Evolutionary conservation across 371 early-diverging fungal genomes (phyloP).

Genomic region (Mycotypha africana): DNA sequence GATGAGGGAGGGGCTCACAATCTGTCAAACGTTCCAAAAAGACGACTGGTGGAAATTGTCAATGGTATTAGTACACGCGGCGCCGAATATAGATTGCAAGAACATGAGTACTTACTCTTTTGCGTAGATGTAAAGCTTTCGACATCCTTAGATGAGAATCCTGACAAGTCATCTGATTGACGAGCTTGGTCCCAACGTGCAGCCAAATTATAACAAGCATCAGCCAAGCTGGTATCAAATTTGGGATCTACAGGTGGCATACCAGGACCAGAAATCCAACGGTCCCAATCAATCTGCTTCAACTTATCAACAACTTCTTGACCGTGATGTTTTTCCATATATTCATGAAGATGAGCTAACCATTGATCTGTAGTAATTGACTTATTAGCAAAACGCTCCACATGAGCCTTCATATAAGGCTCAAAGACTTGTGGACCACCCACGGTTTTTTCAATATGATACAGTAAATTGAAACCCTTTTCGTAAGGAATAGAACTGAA

Average conservation of each 20-base stretch:
- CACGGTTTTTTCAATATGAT: slow-evolving; percentile 83
- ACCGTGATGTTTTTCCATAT: slow-evolving; percentile 58
- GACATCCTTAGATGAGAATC: slow-evolving; percentile 59
- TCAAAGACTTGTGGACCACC: slow-evolving; percentile 83
- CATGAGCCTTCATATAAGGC: slow-evolving; percentile 81
- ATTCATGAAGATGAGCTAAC: slow-evolving; percentile 75
- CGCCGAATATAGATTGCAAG: not conserved
- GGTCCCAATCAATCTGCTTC: slow-evolving; percentile 80
- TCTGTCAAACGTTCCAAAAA: slow-evolving; percentile 81
- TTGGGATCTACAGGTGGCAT: slow-evolving; percentile 88
- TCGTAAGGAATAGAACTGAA: slow-evolving; percentile 92
- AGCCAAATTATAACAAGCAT: slow-evolving; percentile 80
- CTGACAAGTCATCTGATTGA: slow-evolving; percentile 33
- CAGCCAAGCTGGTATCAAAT: slow-evolving; percentile 81
- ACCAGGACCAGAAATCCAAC: slow-evolving; percentile 82
- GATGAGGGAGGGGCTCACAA: slow-evolving; percentile 58
- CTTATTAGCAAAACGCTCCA: slow-evolving; percentile 78
- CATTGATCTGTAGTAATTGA: slow-evolving; percentile 87
- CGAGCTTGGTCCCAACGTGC: slow-evolving; percentile 68
- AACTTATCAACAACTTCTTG: slow-evolving; percentile 62
- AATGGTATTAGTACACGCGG: not conserved
- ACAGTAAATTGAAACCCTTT: slow-evolving; percentile 93
- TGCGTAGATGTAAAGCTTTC: slow-evolving; percentile 67
- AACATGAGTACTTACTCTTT: slow-evolving; percentile 50
- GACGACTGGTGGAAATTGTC: slow-evolving; percentile 49